Conservation (phyloP, 2,329 filamentous ascomycete genomes). For the Hymenoscyphus fructigenus region DNA sequence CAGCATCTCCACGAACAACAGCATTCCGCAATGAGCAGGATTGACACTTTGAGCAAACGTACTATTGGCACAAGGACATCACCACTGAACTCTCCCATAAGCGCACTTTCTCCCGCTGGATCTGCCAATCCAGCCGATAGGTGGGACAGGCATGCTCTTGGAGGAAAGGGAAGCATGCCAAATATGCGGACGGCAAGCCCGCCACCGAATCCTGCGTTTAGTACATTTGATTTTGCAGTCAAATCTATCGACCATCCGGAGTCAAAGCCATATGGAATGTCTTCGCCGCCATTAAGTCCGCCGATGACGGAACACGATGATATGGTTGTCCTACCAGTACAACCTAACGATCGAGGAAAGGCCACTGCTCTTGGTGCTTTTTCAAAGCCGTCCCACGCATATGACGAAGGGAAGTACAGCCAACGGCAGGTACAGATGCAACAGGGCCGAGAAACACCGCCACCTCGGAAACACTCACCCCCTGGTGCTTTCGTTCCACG, state of each 20-base stretch:
- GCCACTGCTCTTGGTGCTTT: slow-evolving; percentile 72
- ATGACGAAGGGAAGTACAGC: slow-evolving; percentile 82
- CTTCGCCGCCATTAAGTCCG: slow-evolving; percentile 62
- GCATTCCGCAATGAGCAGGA: slow-evolving; percentile 69
- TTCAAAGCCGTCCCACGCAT: slow-evolving; percentile 71
- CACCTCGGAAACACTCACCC: slow-evolving; percentile 34
- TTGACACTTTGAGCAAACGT: slow-evolving; percentile 73
- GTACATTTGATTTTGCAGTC: slow-evolving; percentile 39
- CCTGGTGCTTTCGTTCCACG: slow-evolving; percentile 29
- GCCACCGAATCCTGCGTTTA: slow-evolving; percentile 38
- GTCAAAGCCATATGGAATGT: slow-evolving; percentile 36
- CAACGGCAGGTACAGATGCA: slow-evolving; percentile 81
- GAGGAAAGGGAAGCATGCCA: slow-evolving; percentile 63
- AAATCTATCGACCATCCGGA: slow-evolving; percentile 36
- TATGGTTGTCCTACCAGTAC: slow-evolving; percentile 61
- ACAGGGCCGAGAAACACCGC: slow-evolving; percentile 66
- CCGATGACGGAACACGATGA: slow-evolving; percentile 73
- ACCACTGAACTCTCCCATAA: slow-evolving; percentile 31
- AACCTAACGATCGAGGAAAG: slow-evolving; percentile 76
- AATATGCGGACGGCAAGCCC: slow-evolving; percentile 61
- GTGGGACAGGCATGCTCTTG: slow-evolving; percentile 48
- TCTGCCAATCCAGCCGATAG: slow-evolving; percentile 40
- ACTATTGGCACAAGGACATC: slow-evolving; percentile 31
- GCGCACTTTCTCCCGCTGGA: slow-evolving; percentile 38
- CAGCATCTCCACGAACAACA: slow-evolving; percentile 82